Evolutionary conservation across 805 yeast genomes (phyloP).

Genomic region (Saccharomycopsis capsularis): DNA sequence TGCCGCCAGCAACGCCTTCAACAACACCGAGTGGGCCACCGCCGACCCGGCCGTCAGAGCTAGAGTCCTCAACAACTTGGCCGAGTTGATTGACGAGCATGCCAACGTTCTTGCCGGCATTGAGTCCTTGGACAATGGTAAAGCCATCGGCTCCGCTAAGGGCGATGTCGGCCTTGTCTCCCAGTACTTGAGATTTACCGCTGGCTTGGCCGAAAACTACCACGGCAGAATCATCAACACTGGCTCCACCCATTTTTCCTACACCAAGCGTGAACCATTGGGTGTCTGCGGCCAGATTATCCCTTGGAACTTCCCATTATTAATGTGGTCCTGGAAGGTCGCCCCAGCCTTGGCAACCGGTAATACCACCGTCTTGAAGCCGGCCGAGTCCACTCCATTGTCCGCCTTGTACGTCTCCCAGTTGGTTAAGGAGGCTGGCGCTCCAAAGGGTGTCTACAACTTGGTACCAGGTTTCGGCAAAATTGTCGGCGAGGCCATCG

Average conservation of each 20-base stretch:
- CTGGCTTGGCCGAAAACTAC: slow-evolving; percentile 66
- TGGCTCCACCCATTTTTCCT: slow-evolving; percentile 56
- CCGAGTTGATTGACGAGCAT: slow-evolving; percentile 61
- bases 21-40: slow-evolving; percentile 47
- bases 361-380: slow-evolving; percentile 64
- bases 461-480: slow-evolving; percentile 71
- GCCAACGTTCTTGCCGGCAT: slow-evolving; percentile 58
- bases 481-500: slow-evolving; percentile 63
- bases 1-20: slow-evolving; percentile 58
- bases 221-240: slow-evolving; percentile 60
- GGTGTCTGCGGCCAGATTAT: slow-evolving; percentile 82
- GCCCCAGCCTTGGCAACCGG: slow-evolving; percentile 77
- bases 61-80: slow-evolving; percentile 47
- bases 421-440: slow-evolving; percentile 58
- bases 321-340: slow-evolving; percentile 75
- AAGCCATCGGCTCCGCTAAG: slow-evolving; percentile 55
- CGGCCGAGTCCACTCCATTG: slow-evolving; percentile 74
- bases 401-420: slow-evolving; percentile 59
- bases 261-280: slow-evolving; percentile 65
- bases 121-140: slow-evolving; percentile 75
- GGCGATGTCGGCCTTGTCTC: slow-evolving; percentile 63
- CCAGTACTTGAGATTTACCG: slow-evolving; percentile 61
- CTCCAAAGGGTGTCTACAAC: slow-evolving; percentile 71
- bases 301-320: slow-evolving; percentile 80
- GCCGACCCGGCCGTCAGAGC: slow-evolving; percentile 53